Percentiles rank a stretch among this genome's conserved stretches.
Conservation (phyloP, 768 basidiomycete species). For the Rhodotorula diobovata region DNA sequence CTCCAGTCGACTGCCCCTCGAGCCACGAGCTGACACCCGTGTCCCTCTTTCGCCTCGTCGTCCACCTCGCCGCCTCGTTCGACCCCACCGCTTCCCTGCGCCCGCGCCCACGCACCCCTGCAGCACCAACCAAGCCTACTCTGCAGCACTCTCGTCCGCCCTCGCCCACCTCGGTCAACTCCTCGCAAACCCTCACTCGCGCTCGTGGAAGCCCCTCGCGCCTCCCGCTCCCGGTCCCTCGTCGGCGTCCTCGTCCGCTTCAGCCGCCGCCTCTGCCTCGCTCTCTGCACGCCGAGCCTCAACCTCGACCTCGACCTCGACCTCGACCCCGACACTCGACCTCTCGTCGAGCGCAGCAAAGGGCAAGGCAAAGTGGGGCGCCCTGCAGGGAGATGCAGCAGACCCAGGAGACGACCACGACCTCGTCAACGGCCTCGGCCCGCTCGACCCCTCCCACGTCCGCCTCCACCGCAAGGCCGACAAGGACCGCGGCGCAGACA, state of each 20-base stretch:
- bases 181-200: background rate
- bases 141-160: background rate
- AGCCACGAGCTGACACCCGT: no score
- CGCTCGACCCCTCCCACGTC: background rate
- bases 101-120: no score
- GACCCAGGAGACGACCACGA: background rate
- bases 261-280: background rate
- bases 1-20: no score
- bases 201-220: slow-evolving; percentile 2
- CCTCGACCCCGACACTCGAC: background rate
- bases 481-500: slow-evolving; percentile 37
- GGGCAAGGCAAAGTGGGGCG: background rate
- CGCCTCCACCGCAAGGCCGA: slow-evolving; percentile 1
- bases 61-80: background rate
- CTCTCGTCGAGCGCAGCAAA: background rate
- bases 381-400: background rate
- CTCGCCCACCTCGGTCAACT: background rate
- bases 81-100: background rate
- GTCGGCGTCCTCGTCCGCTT: background rate
- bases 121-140: slow-evolving; percentile 11
- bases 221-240: background rate
- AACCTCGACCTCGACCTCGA: background rate
- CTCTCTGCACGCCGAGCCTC: background rate
- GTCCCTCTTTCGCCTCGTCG: background rate
- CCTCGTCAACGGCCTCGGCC: slow-evolving; percentile 1